phyloP scores from a whole-genome alignment of 805 yeast species.

The Yarrowia divulgata region DNA sequence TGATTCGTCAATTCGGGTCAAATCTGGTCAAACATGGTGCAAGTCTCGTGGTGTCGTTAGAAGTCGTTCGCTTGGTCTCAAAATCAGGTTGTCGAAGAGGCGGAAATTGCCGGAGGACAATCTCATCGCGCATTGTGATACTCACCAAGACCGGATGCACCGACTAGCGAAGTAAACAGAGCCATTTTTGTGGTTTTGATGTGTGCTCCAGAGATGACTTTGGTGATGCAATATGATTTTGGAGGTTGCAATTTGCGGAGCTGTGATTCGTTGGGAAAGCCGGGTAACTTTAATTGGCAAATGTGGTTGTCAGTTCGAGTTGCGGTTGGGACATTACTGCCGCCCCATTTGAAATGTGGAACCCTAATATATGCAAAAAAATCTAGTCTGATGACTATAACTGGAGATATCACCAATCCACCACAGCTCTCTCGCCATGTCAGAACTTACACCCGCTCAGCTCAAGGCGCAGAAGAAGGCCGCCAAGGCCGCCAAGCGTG shows the following conservation, averaged over 20 bases:
- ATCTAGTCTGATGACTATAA: not conserved
- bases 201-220: conserved; percentile 32
- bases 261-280: conserved; percentile 33
- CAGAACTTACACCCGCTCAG: conserved; percentile 71
- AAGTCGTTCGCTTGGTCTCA: not conserved
- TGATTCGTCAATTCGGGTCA: not conserved
- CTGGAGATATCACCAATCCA: not conserved
- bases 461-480: conserved; percentile 84
- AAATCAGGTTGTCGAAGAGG: not conserved
- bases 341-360: not conserved
- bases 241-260: conserved; percentile 18
- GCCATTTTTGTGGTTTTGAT: conserved; percentile 37
- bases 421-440: conserved; percentile 15
- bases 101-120: not conserved
- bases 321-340: not conserved
- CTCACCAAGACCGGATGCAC: conserved; percentile 39
- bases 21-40: not conserved
- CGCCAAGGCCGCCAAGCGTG: conserved; percentile 91
- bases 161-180: conserved; percentile 38
- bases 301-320: not conserved
- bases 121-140: not conserved
- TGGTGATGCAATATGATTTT: conserved; percentile 32
- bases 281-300: not conserved
- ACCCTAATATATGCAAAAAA: conserved; percentile 16
- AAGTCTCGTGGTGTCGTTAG: not conserved